A percentile compares a stretch with the other conserved stretches of the same genome.
Evolutionary conservation across 2,329 filamentous ascomycete species (phyloP).

Genomic region (Xylogone sp.): DNA sequence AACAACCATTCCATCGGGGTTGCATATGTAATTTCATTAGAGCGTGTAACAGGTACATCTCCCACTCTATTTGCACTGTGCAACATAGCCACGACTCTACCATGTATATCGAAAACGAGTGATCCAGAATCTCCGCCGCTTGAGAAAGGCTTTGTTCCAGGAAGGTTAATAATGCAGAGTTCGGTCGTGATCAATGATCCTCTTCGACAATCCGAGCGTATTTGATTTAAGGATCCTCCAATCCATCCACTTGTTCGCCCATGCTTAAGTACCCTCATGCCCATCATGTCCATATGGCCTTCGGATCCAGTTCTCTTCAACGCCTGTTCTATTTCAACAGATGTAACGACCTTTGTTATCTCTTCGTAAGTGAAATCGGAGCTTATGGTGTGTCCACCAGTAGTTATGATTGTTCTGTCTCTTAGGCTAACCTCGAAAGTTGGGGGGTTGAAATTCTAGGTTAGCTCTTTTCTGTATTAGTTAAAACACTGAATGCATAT

Average conservation of each 20-base stretch:
- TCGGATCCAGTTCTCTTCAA: not conserved
- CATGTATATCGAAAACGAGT: not conserved
- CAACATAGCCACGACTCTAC: constrained; percentile 1
- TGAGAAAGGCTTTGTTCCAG: not conserved
- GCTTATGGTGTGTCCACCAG: not conserved
- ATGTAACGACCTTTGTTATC: not conserved
- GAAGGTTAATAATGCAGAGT: not conserved
- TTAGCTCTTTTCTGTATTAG: too few species aligned
- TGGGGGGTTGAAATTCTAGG: not conserved
- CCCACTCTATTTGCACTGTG: not conserved
- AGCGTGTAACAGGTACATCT: not conserved
- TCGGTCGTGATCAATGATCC: not conserved
- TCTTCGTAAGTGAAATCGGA: not conserved
- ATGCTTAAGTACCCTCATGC: not conserved
- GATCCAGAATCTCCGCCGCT: not conserved
- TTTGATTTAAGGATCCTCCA: not conserved
- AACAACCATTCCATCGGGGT: constrained; percentile 3
- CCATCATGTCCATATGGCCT: not conserved
- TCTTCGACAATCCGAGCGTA: constrained; percentile 1
- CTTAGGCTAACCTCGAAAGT: not conserved
- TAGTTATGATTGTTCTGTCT: not conserved
- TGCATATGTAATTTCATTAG: not conserved
- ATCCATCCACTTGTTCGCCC: not conserved
- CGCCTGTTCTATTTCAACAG: not conserved
- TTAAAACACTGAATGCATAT: too few species aligned